These are phyloP conservation scores for Suillus sp. DNA, from an alignment of 768 basidiomycete species.

Conservation along the genomic window DNA sequence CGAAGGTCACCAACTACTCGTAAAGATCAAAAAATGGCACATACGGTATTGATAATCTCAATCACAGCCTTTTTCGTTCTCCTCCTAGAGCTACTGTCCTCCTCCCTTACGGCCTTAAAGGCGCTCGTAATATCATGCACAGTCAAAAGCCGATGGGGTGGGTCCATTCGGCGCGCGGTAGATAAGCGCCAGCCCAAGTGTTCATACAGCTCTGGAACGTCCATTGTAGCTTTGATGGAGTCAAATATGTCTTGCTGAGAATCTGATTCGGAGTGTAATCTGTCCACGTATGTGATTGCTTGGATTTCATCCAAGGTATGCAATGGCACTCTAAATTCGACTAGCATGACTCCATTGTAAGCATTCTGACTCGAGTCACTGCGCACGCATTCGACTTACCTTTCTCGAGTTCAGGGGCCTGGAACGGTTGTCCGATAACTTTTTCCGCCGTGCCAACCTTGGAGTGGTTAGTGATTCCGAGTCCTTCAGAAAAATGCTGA, in stretches of 20 bases:
- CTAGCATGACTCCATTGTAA: neutral
- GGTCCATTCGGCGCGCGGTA: neutral
- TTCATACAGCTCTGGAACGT: neutral
- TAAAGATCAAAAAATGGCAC: neutral
- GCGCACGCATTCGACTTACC: too few species aligned
- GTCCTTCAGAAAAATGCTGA: too few species aligned
- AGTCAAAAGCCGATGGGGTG: neutral
- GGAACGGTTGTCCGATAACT: neutral
- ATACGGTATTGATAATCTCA: neutral
- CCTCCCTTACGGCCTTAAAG: neutral
- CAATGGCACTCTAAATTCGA: neutral
- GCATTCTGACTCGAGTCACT: too few species aligned
- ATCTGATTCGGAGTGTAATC: neutral
- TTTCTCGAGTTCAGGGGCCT: neutral
- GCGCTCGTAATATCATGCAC: neutral
- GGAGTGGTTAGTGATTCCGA: too few species aligned
- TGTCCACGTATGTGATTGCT: neutral
- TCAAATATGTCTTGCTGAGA: neutral
- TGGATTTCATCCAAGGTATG: neutral
- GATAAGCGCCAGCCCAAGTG: neutral
- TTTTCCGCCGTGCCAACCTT: too few species aligned
- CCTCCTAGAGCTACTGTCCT: neutral
- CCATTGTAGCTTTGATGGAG: neutral
- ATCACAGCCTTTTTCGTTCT: neutral
- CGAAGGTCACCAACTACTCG: neutral